Percentiles rank a stretch among this genome's conserved stretches.
phyloP scores from a whole-genome alignment of 73 alveolate genomes.

The Paramecium primaurelia region DNA sequence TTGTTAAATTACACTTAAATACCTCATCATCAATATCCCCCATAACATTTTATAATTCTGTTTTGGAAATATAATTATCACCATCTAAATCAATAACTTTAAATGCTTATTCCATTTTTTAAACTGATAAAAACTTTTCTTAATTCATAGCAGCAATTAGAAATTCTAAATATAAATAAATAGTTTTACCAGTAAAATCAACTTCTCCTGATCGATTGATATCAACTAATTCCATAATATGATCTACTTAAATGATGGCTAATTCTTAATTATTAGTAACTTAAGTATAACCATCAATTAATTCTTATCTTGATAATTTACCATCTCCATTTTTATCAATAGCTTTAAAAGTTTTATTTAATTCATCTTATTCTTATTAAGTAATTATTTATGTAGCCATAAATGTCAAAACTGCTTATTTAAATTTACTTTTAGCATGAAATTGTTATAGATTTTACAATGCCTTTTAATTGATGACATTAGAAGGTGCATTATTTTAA shows the following conservation, averaged over 20 bases:
- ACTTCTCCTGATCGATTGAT: conserved; percentile 63
- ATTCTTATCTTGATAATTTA: conserved; percentile 71
- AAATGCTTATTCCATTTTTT: conserved; percentile 61
- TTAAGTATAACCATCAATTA: conserved; percentile 61
- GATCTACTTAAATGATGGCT: conserved; percentile 46
- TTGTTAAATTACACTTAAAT: not conserved
- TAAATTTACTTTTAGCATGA: conserved; percentile 50
- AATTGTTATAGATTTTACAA: conserved; percentile 31
- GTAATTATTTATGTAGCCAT: conserved; percentile 57
- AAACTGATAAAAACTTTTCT: conserved; percentile 52
- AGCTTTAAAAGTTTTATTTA: conserved; percentile 68
- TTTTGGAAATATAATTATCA: conserved; percentile 56
- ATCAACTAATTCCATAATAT: conserved; percentile 59
- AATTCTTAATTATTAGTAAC: conserved; percentile 27
- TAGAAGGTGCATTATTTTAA: conserved; percentile 52
- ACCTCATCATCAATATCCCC: conserved; percentile 59
- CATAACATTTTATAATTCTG: conserved; percentile 51
- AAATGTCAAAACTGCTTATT: conserved; percentile 60
- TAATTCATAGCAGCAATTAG: conserved; percentile 61
- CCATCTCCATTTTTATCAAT: conserved; percentile 84
- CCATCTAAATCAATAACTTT: conserved; percentile 66
- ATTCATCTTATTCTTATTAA: conserved; percentile 59
- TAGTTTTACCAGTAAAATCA: conserved; percentile 55
- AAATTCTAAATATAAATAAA: conserved; percentile 29
- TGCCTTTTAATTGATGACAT: conserved; percentile 23